phyloP scores from a whole-genome alignment of 345 rosid species.

The Camelina laxa region DNA sequence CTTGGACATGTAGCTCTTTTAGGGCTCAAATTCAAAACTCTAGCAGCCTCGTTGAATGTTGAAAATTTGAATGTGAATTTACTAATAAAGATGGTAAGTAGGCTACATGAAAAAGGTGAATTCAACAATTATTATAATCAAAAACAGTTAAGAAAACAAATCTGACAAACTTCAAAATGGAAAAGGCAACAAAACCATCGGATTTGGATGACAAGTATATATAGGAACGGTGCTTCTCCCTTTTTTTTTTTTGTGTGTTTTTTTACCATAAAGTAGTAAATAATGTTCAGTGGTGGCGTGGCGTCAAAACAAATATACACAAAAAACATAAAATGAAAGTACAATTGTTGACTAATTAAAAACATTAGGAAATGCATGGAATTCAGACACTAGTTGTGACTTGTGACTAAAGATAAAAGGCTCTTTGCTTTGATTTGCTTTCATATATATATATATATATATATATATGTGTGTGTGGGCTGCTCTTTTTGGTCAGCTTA shows the following conservation, averaged over 20 bases:
- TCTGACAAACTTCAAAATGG: background rate
- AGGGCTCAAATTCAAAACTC: background rate
- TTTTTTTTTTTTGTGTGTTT: too few species aligned
- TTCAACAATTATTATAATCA: background rate
- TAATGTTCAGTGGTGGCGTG: background rate
- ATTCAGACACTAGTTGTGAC: constrained; percentile 3
- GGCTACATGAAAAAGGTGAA: background rate
- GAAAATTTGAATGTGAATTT: background rate
- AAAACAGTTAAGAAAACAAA: background rate
- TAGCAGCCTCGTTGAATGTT: background rate
- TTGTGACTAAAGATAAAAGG: background rate
- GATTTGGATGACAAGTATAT: background rate
- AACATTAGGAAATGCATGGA: constrained; percentile 16
- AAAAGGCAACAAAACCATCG: background rate
- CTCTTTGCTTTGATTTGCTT: background rate
- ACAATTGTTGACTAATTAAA: constrained; percentile 34
- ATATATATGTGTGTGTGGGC: constrained; percentile 26
- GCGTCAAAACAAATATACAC: background rate
- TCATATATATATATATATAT: too few species aligned
- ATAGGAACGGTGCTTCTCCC: background rate
- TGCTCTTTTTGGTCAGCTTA: constrained; percentile 8
- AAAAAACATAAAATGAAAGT: constrained; percentile 1
- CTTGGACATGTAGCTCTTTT: background rate
- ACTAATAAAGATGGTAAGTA: background rate
- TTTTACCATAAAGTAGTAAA: background rate